These are phyloP conservation scores for Talaromyces sp. DNA, from an alignment of 2,329 filamentous ascomycete genomes.

Conservation along the genomic window DNA sequence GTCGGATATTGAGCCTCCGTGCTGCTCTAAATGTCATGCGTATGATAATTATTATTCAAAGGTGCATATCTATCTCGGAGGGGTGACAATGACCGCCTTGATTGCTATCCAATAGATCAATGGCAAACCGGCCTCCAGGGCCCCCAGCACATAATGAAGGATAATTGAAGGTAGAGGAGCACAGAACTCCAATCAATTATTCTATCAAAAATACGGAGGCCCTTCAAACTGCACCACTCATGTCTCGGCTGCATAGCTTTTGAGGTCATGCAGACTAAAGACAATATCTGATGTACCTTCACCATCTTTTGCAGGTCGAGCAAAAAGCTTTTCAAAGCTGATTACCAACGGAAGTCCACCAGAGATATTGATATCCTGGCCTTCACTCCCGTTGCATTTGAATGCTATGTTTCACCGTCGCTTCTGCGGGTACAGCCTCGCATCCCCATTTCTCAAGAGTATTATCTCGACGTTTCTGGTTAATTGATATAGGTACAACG, in stretches of 20 bases:
- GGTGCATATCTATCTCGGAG: background rate
- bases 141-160: background rate
- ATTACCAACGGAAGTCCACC: background rate
- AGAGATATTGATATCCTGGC: background rate
- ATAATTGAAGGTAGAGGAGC: background rate
- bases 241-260: background rate
- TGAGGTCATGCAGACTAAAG: background rate
- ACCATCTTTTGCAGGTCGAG: background rate
- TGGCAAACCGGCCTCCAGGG: background rate
- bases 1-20: background rate
- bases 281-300: background rate
- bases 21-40: background rate
- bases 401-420: background rate
- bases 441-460: background rate
- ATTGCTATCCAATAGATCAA: background rate
- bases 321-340: background rate
- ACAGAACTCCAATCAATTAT: background rate
- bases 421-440: background rate
- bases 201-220: background rate
- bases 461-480: background rate
- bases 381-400: background rate
- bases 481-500: background rate
- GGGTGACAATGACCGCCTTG: background rate
- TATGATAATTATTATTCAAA: background rate
- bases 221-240: background rate